phyloP scores from a whole-genome alignment of 139 green algal species.

The Micractinium sp. region DNA sequence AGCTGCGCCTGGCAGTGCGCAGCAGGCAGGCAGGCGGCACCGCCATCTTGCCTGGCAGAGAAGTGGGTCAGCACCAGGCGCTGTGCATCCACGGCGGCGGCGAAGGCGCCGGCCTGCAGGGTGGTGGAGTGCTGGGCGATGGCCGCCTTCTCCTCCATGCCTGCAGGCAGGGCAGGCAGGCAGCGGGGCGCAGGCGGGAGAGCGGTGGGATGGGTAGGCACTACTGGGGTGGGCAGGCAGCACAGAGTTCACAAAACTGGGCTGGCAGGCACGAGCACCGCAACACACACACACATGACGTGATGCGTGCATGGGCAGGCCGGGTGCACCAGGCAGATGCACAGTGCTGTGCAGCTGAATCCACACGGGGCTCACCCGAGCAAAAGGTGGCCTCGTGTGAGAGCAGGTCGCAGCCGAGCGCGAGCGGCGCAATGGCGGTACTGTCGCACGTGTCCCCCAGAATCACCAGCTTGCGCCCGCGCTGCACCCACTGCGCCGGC shows the following conservation, averaged over 20 bases:
- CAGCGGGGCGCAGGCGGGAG: background rate
- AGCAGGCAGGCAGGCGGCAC: background rate
- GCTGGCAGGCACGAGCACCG: background rate
- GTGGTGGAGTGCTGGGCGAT: conserved; percentile 91
- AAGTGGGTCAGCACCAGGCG: conserved; percentile 96
- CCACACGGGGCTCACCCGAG: background rate
- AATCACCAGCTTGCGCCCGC: conserved; percentile 81
- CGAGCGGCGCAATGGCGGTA: conserved; percentile 66
- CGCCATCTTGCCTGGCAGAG: conserved; percentile 61
- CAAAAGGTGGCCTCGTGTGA: conserved; percentile 94
- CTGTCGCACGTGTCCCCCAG: conserved; percentile 93
- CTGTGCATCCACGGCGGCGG: conserved; percentile 67
- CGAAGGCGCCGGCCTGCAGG: conserved; percentile 90
- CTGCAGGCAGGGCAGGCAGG: conserved; percentile 11
- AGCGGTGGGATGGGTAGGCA: background rate
- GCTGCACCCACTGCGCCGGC: conserved; percentile 36
- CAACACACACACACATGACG: too few species aligned
- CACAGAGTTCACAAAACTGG: too few species aligned
- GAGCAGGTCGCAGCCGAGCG: conserved; percentile 76
- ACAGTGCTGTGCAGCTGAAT: too few species aligned
- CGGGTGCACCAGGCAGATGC: too few species aligned
- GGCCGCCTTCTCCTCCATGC: conserved; percentile 80
- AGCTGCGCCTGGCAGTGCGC: too few species aligned
- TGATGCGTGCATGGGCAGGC: too few species aligned
- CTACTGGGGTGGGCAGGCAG: too few species aligned